Percentiles rank a stretch among this genome's conserved stretches.
phyloP scores from a whole-genome alignment of 495 filamentous ascomycete species.

The Xylaria curta region DNA sequence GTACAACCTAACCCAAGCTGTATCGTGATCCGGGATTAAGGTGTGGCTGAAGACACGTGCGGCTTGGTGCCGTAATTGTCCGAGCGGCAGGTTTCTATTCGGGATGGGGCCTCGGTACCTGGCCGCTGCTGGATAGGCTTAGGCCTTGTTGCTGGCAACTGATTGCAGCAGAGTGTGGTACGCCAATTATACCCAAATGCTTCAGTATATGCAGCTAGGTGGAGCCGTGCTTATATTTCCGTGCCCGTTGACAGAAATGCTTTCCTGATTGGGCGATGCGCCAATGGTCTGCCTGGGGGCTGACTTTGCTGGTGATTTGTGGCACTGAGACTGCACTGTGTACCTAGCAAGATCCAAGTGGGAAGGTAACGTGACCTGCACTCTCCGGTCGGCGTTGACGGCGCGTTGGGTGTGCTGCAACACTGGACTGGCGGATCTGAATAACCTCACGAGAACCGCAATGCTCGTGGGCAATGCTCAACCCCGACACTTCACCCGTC shows the following conservation, averaged over 20 bases:
- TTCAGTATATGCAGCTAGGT: not conserved
- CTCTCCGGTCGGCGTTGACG: constrained; percentile 40
- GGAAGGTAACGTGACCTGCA: constrained; percentile 46
- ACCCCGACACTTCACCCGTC: constrained; percentile 17
- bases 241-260: not conserved
- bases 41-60: constrained; percentile 21
- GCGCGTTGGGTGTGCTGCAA: constrained; percentile 30
- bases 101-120: constrained; percentile 18
- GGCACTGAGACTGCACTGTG: constrained; percentile 10
- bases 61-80: constrained; percentile 16
- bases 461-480: constrained; percentile 25
- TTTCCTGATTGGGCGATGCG: constrained; percentile 13
- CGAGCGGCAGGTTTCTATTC: not conserved
- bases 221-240: constrained; percentile 9
- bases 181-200: not conserved
- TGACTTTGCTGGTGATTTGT: constrained; percentile 13
- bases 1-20: constrained; percentile 4
- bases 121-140: not conserved
- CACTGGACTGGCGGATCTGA: constrained; percentile 43
- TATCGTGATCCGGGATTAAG: constrained; percentile 3
- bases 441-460: constrained; percentile 51
- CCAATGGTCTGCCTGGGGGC: constrained; percentile 3
- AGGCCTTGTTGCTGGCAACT: not conserved
- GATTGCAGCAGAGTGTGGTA: constrained; percentile 12
- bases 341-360: constrained; percentile 7